Evolutionary conservation across 306 rosid species (phyloP).

Genomic region (Prunus dulcis): DNA sequence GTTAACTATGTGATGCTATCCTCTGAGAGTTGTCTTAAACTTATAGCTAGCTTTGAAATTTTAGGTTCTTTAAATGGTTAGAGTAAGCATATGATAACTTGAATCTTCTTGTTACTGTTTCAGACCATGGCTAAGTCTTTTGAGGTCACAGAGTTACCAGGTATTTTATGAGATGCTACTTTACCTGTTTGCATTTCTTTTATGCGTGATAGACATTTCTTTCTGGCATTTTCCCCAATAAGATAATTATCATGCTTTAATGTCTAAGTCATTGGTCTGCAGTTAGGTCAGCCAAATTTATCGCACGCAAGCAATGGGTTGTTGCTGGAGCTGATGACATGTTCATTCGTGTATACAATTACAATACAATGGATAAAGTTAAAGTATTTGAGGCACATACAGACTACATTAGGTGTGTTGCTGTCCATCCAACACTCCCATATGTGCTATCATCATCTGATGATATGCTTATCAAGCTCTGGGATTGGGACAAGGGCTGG

Average conservation of each 20-base stretch:
- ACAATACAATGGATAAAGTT: conserved; percentile 97
- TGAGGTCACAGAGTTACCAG: conserved; percentile 98
- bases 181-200: conserved; percentile 21
- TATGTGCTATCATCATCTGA: conserved; percentile 96
- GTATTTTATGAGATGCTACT: conserved; percentile 31
- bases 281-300: conserved; percentile 99
- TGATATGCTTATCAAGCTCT: conserved; percentile 99
- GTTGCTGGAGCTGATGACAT: conserved; percentile 99
- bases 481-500: conserved; percentile 99
- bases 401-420: conserved; percentile 96
- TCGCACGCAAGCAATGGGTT: conserved; percentile 97
- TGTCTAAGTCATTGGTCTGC: conserved; percentile 33
- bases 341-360: conserved; percentile 94
- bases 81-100: conserved; percentile 31
- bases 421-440: conserved; percentile 98
- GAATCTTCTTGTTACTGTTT: conserved; percentile 24
- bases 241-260: not conserved
- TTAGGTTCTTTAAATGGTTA: conserved; percentile 10
- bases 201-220: conserved; percentile 18
- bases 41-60: conserved; percentile 18
- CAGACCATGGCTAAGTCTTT: conserved; percentile 98
- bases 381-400: conserved; percentile 99
- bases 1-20: not conserved
- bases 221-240: conserved; percentile 13
- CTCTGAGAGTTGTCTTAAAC: not conserved